Conservation (phyloP, 1,284 basidiomycete species). For the Puccinia coronata region DNA sequence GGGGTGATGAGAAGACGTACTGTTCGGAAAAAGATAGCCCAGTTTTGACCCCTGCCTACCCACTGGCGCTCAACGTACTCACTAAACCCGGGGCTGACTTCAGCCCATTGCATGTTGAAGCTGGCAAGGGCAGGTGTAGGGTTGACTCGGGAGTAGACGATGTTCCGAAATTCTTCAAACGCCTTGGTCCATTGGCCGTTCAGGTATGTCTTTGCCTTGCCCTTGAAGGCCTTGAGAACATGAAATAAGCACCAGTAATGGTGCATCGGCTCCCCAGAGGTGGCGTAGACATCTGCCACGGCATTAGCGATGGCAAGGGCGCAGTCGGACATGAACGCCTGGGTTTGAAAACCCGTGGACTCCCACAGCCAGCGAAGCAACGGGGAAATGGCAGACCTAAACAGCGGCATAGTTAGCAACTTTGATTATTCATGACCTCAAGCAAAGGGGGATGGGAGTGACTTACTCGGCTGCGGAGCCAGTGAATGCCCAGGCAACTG, state of each 20-base stretch:
- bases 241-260: conserved; percentile 21
- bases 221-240: conserved; percentile 11
- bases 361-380: not conserved
- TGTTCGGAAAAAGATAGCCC: conserved; percentile 4
- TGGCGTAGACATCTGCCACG: not conserved
- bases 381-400: too few relatives aligned
- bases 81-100: not conserved
- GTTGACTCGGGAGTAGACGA: not conserved
- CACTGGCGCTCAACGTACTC: not conserved
- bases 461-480: not conserved
- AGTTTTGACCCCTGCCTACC: not conserved
- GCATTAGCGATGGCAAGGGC: not conserved
- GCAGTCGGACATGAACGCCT: not conserved
- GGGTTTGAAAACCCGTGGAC: not conserved
- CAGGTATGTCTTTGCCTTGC: not conserved
- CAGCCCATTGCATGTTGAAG: not conserved
- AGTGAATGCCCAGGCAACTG: not conserved
- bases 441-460: not conserved
- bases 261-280: not conserved
- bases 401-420: too few relatives aligned
- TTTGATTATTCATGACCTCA: not conserved
- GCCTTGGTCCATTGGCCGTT: not conserved
- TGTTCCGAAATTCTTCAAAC: not conserved
- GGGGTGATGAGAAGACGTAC: not conserved
- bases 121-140: not conserved